These are phyloP conservation scores for Fusarium kyushuense DNA, from an alignment of 2,329 filamentous ascomycete genomes.

Conservation along the genomic window DNA sequence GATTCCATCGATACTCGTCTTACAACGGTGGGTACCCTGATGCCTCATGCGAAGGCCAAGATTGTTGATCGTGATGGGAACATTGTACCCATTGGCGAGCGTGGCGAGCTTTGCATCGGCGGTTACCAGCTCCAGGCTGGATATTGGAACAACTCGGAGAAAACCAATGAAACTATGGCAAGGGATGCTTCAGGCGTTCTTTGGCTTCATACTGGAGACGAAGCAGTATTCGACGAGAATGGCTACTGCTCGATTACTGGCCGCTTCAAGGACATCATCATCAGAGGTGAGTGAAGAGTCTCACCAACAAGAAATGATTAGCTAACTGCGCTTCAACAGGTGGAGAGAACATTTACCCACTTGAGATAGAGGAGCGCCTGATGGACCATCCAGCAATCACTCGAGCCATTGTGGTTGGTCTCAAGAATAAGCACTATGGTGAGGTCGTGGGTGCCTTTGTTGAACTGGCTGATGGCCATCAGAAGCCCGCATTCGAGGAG, in stretches of 20 bases:
- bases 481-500: constrained; percentile 63
- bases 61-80: constrained; percentile 77
- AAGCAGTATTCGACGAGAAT: constrained; percentile 74
- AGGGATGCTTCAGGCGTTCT: constrained; percentile 65
- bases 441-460: constrained; percentile 79
- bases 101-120: constrained; percentile 81
- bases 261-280: constrained; percentile 84
- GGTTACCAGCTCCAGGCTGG: constrained; percentile 80
- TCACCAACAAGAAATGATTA: constrained; percentile 25
- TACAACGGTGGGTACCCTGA: constrained; percentile 78
- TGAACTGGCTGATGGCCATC: constrained; percentile 52
- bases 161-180: constrained; percentile 73
- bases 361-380: constrained; percentile 82
- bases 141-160: constrained; percentile 78
- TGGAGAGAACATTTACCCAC: constrained; percentile 79
- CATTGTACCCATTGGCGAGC: constrained; percentile 73
- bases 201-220: constrained; percentile 77
- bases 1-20: constrained; percentile 76
- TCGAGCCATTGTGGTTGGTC: constrained; percentile 76
- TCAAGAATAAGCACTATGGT: constrained; percentile 77
- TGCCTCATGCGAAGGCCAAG: constrained; percentile 82
- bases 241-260: constrained; percentile 81
- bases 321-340: constrained; percentile 56
- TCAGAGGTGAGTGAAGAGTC: constrained; percentile 64
- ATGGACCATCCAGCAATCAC: constrained; percentile 71